These are phyloP conservation scores for Boletus mariae DNA, from an alignment of 1,284 basidiomycete species.

Conservation along the genomic window DNA sequence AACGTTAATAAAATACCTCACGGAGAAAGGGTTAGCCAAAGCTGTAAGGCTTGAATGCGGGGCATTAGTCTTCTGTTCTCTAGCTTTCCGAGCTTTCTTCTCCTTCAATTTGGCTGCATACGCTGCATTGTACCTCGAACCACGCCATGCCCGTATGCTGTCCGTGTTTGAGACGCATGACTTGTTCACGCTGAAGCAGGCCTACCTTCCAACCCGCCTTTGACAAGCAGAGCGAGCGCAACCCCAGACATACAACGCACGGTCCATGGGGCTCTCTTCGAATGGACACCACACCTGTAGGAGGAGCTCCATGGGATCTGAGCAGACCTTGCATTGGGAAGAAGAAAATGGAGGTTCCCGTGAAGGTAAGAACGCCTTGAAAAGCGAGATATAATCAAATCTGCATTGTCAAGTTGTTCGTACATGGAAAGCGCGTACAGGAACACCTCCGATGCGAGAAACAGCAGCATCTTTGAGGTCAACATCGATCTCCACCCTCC, in stretches of 20 bases:
- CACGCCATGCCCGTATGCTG: slow-evolving; percentile 77
- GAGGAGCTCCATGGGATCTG: slow-evolving; percentile 69
- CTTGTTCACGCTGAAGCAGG: slow-evolving; percentile 15
- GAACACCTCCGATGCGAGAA: slow-evolving; percentile 81
- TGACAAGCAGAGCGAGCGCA: slow-evolving; percentile 69
- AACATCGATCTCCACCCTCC: slow-evolving; percentile 48
- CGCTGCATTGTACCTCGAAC: slow-evolving; percentile 61
- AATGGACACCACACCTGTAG: slow-evolving; percentile 85
- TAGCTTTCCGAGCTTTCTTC: slow-evolving; percentile 34
- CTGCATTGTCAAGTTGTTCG: slow-evolving; percentile 27
- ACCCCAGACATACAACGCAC: slow-evolving; percentile 78
- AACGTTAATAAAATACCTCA: slow-evolving; percentile 30
- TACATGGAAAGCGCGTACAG: slow-evolving; percentile 61
- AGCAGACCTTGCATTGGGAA: slow-evolving; percentile 67
- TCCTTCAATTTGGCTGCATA: slow-evolving; percentile 69
- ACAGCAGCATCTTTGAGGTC: slow-evolving; percentile 72
- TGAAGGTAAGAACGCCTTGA: slow-evolving; percentile 56
- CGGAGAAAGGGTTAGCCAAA: slow-evolving; percentile 67
- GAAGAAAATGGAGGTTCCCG: slow-evolving; percentile 52
- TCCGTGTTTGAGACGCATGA: slow-evolving; percentile 13
- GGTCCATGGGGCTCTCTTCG: slow-evolving; percentile 75
- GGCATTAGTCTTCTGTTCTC: slow-evolving; percentile 35
- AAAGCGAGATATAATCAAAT: slow-evolving; percentile 30
- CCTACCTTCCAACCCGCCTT: slow-evolving; percentile 68
- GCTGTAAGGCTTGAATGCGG: slow-evolving; percentile 34